phyloP scores from a whole-genome alignment of 352 stramenopile species.

The Aphanomyces invadans region DNA sequence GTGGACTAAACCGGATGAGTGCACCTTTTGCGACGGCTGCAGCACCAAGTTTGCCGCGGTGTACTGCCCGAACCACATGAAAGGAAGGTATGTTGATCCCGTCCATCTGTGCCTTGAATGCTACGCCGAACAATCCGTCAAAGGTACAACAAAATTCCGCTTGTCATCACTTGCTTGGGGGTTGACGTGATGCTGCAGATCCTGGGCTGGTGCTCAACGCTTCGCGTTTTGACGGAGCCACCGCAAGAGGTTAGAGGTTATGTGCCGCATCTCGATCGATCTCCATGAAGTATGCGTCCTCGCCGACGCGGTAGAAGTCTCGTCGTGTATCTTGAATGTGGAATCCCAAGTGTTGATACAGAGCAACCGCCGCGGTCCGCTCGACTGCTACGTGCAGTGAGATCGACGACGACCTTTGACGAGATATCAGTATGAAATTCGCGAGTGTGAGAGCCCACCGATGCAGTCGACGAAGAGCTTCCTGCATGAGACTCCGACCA shows the following conservation, averaged over 20 bases:
- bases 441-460: neutral
- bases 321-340: constrained; percentile 24
- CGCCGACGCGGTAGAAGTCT: constrained; percentile 40
- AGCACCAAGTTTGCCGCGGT: neutral
- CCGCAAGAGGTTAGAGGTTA: neutral
- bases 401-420: constrained; percentile 26
- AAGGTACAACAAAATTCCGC: neutral
- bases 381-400: constrained; percentile 33
- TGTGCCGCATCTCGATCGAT: too few relatives aligned
- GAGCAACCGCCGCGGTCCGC: constrained; percentile 31
- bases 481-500: constrained; percentile 31
- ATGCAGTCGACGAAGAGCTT: constrained; percentile 30
- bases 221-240: neutral
- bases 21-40: constrained; percentile 16
- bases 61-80: constrained; percentile 7
- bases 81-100: neutral
- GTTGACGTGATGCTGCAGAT: too few relatives aligned
- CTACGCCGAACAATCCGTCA: neutral
- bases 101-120: neutral
- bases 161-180: too few relatives aligned
- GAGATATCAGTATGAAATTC: neutral
- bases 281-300: constrained; percentile 39
- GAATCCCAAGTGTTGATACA: constrained; percentile 41
- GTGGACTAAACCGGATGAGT: constrained; percentile 50
- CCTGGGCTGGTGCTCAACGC: neutral